Base-by-base conservation (phyloP, 345 rosid species). In the Euclidium syriacum region DNA sequence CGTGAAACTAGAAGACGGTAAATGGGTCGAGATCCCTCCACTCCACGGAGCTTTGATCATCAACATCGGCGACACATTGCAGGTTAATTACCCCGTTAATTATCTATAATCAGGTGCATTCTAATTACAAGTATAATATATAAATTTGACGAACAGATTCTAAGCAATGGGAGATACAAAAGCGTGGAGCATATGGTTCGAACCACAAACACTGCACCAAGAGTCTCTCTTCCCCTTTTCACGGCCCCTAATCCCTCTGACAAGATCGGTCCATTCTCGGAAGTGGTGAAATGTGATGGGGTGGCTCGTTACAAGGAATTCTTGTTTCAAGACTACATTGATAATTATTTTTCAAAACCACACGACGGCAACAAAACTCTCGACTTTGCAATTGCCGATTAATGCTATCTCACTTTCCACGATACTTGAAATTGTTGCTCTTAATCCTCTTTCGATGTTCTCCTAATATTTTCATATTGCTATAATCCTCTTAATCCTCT, bases 221-320 rank as follows among this genome's bases (percentile, higher is more conserved):
- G 90, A 71, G 83, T 84, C 39, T 81, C 90, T 1, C 50, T 84
- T 34, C 90, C 90, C 3, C 60, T 84, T 49, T 81, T 81, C 49
- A 56, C 77, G 14, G 62, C 69, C 25, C 87, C 90, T 18, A 70
- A 55, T 3, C 74, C 76, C 0, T 54, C 76, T 0, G 70, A 58
- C 38, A 81, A 65, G 39, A 76, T 81, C 11, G 81, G 76, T 19
- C 87, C 87, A 0, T 67, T 78, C 46, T 71, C 81, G 10, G 61
- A 83, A 51, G 58, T 78, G 6, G 80, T 74, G 36, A 48, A 78
- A 49, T 62, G 57, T 4, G 85, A 77, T 15, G 85, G 87, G 15
- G 56, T 68, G 35, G 76, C 82, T 38, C 72, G 46, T 55, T 84
- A 76, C 17, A 67, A 57, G 22, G 85, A 82, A 44, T 2, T 84